Evolutionary conservation across 2,329 filamentous ascomycete genomes (phyloP).

Genomic region (Neofusicoccum sp.): DNA sequence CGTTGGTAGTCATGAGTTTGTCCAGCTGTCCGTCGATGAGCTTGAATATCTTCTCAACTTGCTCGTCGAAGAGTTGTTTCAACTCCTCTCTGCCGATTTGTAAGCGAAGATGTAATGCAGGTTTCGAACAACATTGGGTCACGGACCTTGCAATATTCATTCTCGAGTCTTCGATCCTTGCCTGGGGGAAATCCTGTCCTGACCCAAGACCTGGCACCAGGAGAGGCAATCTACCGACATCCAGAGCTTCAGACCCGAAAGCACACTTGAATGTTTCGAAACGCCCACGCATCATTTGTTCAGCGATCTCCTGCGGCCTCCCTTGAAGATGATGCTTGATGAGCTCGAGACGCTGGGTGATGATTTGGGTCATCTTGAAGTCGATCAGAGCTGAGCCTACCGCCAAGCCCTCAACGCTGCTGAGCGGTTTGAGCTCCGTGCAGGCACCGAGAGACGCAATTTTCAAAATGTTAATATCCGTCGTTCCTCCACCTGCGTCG

Average conservation of each 20-base stretch:
- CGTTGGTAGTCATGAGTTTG: conserved; percentile 17
- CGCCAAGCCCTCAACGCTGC: conserved; percentile 7
- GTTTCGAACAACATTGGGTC: too few species aligned
- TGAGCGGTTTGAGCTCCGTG: not conserved
- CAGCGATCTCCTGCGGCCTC: not conserved
- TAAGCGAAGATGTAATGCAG: not conserved
- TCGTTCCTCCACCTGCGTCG: conserved; percentile 47
- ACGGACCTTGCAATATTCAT: not conserved
- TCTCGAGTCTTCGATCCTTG: conserved; percentile 11
- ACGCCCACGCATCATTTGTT: not conserved
- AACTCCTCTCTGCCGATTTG: conserved; percentile 2
- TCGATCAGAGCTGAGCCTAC: conserved; percentile 20
- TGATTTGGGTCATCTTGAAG: not conserved
- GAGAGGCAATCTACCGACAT: not conserved
- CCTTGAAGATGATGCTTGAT: not conserved
- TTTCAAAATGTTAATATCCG: conserved; percentile 5
- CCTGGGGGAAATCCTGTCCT: not conserved
- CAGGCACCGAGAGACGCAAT: not conserved
- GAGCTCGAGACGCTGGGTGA: not conserved
- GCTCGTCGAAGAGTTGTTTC: conserved; percentile 23
- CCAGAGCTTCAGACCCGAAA: not conserved
- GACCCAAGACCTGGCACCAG: not conserved
- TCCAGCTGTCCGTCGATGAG: conserved; percentile 24
- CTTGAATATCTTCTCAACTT: conserved; percentile 22
- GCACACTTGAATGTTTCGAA: not conserved